These are phyloP conservation scores for Moniliella sp. DNA, from an alignment of 1,284 basidiomycete genomes.

Conservation along the genomic window DNA sequence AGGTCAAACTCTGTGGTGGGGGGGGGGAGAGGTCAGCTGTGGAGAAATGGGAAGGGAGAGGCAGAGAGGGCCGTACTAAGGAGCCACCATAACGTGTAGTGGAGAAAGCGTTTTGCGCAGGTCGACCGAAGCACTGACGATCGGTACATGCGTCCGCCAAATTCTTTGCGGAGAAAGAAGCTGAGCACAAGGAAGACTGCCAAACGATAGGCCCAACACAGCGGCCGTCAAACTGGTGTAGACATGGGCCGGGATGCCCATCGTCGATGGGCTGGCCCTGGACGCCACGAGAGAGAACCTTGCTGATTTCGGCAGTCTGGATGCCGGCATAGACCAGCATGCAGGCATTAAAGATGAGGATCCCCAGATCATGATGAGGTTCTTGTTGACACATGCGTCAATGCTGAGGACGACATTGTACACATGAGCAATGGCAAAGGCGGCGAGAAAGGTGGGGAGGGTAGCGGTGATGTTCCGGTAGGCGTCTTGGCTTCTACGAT, in stretches of 20 bases:
- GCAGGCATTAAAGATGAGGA: conserved; percentile 16
- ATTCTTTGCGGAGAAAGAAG: too few species aligned
- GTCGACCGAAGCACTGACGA: too few species aligned
- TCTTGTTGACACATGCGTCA: conserved; percentile 19
- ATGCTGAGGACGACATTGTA: conserved; percentile 19
- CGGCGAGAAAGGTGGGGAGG: conserved; percentile 18
- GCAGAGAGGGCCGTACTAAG: too few species aligned
- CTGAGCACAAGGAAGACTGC: too few species aligned
- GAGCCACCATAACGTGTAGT: too few species aligned
- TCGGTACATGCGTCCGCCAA: too few species aligned
- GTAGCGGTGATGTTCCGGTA: conserved; percentile 9
- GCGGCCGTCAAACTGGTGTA: conserved; percentile 17
- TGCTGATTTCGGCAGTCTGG: conserved; percentile 20
- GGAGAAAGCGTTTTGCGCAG: too few species aligned
- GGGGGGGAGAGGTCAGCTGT: too few species aligned
- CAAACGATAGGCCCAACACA: too few species aligned
- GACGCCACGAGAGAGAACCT: conserved; percentile 18
- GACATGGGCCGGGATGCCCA: conserved; percentile 21
- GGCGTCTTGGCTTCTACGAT: conserved; percentile 4
- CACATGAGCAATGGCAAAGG: conserved; percentile 20
- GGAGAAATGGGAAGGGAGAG: too few species aligned
- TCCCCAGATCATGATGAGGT: conserved; percentile 17
- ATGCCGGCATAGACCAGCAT: conserved; percentile 21
- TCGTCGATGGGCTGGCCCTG: conserved; percentile 13
- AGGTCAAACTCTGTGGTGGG: conserved; percentile 17